A percentile compares a stretch with the other conserved stretches of the same genome.
Conservation (phyloP, 2,329 filamentous ascomycete genomes). For the Epicoccum sorghinum region DNA sequence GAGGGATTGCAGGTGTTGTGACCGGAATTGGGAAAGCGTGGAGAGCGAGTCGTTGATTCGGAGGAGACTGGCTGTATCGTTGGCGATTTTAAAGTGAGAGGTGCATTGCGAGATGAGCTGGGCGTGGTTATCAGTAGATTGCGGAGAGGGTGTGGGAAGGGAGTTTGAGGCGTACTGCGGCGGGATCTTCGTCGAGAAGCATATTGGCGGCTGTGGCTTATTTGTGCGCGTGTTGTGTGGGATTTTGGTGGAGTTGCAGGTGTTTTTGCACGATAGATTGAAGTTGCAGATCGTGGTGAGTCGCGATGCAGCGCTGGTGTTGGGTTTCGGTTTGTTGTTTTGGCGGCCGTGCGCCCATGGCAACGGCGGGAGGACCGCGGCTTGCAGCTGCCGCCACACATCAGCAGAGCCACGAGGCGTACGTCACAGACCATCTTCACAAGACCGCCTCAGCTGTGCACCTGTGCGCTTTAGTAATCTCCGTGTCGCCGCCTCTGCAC, state of each 20-base stretch:
- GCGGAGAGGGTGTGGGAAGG: conserved; percentile 11
- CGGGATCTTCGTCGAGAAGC: conserved; percentile 93
- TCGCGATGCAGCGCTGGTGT: conserved; percentile 32
- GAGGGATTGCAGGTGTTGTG: conserved; percentile 66
- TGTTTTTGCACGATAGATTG: neutral
- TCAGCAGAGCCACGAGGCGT: conserved; percentile 33
- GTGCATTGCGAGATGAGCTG: conserved; percentile 91
- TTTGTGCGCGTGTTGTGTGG: neutral
- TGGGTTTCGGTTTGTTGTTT: conserved; percentile 38
- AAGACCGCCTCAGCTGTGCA: conserved; percentile 15
- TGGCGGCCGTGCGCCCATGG: conserved; percentile 40
- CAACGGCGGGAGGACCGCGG: conserved; percentile 30
- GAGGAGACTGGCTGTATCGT: conserved; percentile 82
- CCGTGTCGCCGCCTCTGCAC: neutral
- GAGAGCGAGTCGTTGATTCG: conserved; percentile 84
- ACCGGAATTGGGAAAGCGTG: conserved; percentile 82
- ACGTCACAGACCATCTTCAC: conserved; percentile 43
- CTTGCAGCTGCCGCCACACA: conserved; percentile 26
- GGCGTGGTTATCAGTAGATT: conserved; percentile 15
- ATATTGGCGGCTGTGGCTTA: conserved; percentile 60
- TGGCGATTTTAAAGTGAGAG: conserved; percentile 91
- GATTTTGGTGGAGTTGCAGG: neutral
- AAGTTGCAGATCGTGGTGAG: neutral
- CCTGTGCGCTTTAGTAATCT: neutral
- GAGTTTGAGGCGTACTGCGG: conserved; percentile 65